Base-by-base conservation (phyloP, 78 protist species). In the Trichosphaerium sp. region DNA sequence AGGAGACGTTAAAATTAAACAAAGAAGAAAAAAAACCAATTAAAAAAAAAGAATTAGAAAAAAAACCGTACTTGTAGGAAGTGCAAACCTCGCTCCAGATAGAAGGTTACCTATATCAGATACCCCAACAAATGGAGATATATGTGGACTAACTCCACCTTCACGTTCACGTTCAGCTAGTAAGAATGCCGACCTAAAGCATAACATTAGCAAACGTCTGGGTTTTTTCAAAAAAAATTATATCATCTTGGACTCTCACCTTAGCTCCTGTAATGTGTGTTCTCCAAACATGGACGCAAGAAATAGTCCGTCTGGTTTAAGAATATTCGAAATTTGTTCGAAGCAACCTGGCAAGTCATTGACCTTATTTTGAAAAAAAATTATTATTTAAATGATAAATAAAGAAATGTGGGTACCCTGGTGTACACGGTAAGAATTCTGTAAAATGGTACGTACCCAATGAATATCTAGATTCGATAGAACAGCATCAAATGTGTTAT, bases 301-400 rank as follows among this genome's bases (percentile, higher is more conserved):
- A 28, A 79, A 71, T 11, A 79, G 71, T 66, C 85, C 85, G 48
- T 79, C 74, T 10, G 85, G 85, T 41, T 69, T 70, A 12, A 79
- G 44, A 32, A 71, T 55, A 34, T 55, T n/a, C 1, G 38, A 34
- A n/a, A 79, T 23, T 29, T 61, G 68, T 3, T 49, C 37, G 49
- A 79, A 69, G 18, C 64, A 65, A 55, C 79, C 78, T 34, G 85
- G 85, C 34, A 79, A 55, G 49, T 79, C 85, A 23, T 79, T 79
- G 21, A 79, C n/a, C n/a, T n/a, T n/a, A n/a, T n/a, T n/a, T n/a
- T n/a, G n/a, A n/a, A n/a, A n/a, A n/a, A n/a, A n/a, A n/a, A n/a
- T n/a, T n/a, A n/a, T n/a, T n/a, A n/a, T n/a, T n/a, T n/a, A n/a
- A n/a, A n/a, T n/a, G n/a, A n/a, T n/a, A n/a, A n/a, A n/a, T n/a